Evolutionary conservation across 2,329 filamentous ascomycete species (phyloP).

Genomic region (Bimuria novae-zelandiae): DNA sequence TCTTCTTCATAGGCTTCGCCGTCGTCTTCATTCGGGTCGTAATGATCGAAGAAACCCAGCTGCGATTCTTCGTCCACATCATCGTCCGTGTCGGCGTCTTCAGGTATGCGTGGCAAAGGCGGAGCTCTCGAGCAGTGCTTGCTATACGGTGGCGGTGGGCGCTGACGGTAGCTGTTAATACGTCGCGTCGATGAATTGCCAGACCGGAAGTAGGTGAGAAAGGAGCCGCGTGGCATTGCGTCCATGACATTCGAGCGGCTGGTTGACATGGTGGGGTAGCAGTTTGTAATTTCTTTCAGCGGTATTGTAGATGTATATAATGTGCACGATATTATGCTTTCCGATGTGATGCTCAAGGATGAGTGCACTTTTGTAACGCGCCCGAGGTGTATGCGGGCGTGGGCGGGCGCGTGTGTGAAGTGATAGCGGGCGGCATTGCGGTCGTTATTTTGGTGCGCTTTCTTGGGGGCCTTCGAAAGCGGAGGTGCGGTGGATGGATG

Average conservation of each 20-base stretch:
- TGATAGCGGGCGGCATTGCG: background rate
- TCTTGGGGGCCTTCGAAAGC: constrained; percentile 9
- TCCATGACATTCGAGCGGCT: constrained; percentile 9
- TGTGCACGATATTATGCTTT: background rate
- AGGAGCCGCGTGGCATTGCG: constrained; percentile 16
- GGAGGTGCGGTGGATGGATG: constrained; percentile 14
- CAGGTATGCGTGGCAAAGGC: constrained; percentile 5
- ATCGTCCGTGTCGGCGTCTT: background rate
- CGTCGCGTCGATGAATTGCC: background rate
- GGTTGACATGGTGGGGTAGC: constrained; percentile 5
- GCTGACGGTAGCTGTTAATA: background rate
- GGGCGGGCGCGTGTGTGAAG: background rate
- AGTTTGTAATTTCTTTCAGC: background rate
- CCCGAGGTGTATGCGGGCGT: constrained; percentile 4
- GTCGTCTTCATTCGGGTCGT: background rate
- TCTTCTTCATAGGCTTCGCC: background rate
- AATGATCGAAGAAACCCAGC: constrained; percentile 13
- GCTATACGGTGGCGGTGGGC: constrained; percentile 3
- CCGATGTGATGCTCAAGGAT: constrained; percentile 11
- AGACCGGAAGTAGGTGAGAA: constrained; percentile 21
- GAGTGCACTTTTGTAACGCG: constrained; percentile 4
- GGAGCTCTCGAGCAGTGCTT: background rate
- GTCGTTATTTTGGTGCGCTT: background rate
- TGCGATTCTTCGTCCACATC: constrained; percentile 17
- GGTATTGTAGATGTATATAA: background rate